A percentile compares a stretch with the other conserved stretches of the same genome.
These are phyloP conservation scores for Flaveria bidentis DNA, from an alignment of 129 eudicot genomes.

Conservation along the genomic window DNA sequence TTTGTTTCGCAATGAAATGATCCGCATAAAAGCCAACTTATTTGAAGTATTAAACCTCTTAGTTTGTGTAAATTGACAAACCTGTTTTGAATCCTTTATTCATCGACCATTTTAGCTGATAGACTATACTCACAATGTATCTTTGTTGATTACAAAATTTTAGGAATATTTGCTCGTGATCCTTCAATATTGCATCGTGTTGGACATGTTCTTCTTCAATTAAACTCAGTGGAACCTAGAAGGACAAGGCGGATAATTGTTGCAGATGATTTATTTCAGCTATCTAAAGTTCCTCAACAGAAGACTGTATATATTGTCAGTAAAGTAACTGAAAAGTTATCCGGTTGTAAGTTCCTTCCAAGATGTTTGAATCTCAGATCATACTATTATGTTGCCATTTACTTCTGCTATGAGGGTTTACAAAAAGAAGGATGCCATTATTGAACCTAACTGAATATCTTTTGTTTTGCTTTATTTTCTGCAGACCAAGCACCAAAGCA, in stretches of 20 bases:
- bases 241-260: conserved; percentile 63
- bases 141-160: background rate
- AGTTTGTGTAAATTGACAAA: conserved; percentile 12
- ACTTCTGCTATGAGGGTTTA: conserved; percentile 12
- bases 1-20: conserved; percentile 14
- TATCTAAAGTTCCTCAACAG: conserved; percentile 66
- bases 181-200: conserved; percentile 75
- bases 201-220: conserved; percentile 79
- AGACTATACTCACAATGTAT: conserved; percentile 19
- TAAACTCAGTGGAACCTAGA: conserved; percentile 67
- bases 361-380: conserved; percentile 10
- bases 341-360: conserved; percentile 70
- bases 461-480: conserved; percentile 17
- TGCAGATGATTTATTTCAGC: conserved; percentile 91
- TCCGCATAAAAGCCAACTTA: background rate
- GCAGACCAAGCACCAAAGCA: conserved; percentile 76
- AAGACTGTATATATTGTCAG: conserved; percentile 63
- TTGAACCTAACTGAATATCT: conserved; percentile 2
- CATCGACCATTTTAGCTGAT: background rate
- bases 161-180: conserved; percentile 87
- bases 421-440: background rate
- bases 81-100: background rate
- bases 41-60: conserved; percentile 10
- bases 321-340: conserved; percentile 62
- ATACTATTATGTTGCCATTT: background rate